Base-by-base conservation (phyloP, 257 asterid genomes). In the Capsicum chinense region DNA sequence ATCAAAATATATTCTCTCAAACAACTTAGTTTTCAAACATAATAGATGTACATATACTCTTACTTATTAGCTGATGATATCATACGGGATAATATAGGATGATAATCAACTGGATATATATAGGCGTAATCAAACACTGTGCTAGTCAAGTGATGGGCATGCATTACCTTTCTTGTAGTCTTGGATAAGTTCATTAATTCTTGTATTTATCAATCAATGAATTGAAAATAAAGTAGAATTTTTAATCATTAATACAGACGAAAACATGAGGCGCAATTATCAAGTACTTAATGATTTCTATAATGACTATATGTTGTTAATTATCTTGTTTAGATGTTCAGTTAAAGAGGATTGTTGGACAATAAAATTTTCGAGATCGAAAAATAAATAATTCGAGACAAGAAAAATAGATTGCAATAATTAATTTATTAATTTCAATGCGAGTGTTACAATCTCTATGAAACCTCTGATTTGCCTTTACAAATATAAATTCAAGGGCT, bases 111-210 rank as follows among this genome's bases (percentile, higher is more conserved):
- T 44, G 6, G 6, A 3, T 44, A 33, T 64, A 71, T 26, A 26
- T 26, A 26, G 33, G 33, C 33, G 1, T 26, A 26, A 26, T 26
- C 33, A 26, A 26, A 26, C 33, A 26, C 33, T 26, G 33, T 26
- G 33, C 33, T 26, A 26, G 33, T 26, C 33, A 26, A 26, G 33
- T 26, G 33, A 26, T 26, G 33, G 33, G 33, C 33, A 26, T 19
- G 37, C 33, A 70, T 70, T 47, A 73, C 42, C 42, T 73, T 73
- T 73, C 80, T 47, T 47, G 59, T 73, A 19, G 58, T 73, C 39
- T 73, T 52, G 39, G 59, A n/a, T 73, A 47, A n/a, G 17, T 73
- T 44, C 39, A 33, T 66, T 66, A 13, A 21, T 47, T n/a, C 56
- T 69, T 69, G 33, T 42, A 5, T 69, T 26, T 69, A 69, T 8